These are phyloP conservation scores for Neurospora sp. DNA, from an alignment of 495 filamentous ascomycete species.

Conservation along the genomic window DNA sequence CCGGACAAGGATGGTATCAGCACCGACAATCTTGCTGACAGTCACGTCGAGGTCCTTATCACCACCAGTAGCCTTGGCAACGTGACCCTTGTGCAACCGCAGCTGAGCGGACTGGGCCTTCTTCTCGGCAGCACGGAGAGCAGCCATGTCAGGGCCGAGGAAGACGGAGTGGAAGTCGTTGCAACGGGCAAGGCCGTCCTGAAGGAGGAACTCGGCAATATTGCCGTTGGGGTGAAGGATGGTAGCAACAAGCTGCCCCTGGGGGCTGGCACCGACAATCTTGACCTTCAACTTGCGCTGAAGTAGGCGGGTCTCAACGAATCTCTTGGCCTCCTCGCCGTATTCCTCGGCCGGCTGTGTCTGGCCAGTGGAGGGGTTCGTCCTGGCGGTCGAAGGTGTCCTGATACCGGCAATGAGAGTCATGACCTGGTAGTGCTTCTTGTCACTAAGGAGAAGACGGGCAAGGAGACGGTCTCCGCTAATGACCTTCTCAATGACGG, in stretches of 20 bases:
- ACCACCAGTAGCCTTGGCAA: slow-evolving; percentile 44
- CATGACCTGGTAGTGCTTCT: slow-evolving; percentile 71
- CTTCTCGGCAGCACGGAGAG: slow-evolving; percentile 79
- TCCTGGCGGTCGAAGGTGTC: slow-evolving; percentile 74
- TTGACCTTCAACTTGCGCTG: slow-evolving; percentile 77
- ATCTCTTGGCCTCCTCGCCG: slow-evolving; percentile 75
- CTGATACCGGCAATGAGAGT: slow-evolving; percentile 84
- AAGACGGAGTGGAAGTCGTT: slow-evolving; percentile 88
- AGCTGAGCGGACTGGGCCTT: slow-evolving; percentile 62
- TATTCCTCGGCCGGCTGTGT: slow-evolving; percentile 78
- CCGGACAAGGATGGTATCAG: slow-evolving; percentile 79
- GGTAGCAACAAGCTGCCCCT: slow-evolving; percentile 69
- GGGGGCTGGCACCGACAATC: slow-evolving; percentile 76
- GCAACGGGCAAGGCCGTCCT: slow-evolving; percentile 82
- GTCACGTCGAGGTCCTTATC: slow-evolving; percentile 60
- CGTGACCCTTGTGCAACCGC: slow-evolving; percentile 70
- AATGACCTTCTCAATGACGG: slow-evolving; percentile 72
- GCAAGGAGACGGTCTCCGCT: slow-evolving; percentile 82
- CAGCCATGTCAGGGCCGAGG: slow-evolving; percentile 76
- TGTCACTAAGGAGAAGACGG: slow-evolving; percentile 65
- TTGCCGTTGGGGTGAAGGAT: slow-evolving; percentile 83
- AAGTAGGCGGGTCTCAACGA: slow-evolving; percentile 72
- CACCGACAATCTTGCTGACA: slow-evolving; percentile 75
- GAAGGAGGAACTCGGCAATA: slow-evolving; percentile 79
- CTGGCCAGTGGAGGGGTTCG: slow-evolving; percentile 61